Evolutionary conservation across 2,329 filamentous ascomycete genomes (phyloP).

Genomic region (Hymenoscyphus occultus): DNA sequence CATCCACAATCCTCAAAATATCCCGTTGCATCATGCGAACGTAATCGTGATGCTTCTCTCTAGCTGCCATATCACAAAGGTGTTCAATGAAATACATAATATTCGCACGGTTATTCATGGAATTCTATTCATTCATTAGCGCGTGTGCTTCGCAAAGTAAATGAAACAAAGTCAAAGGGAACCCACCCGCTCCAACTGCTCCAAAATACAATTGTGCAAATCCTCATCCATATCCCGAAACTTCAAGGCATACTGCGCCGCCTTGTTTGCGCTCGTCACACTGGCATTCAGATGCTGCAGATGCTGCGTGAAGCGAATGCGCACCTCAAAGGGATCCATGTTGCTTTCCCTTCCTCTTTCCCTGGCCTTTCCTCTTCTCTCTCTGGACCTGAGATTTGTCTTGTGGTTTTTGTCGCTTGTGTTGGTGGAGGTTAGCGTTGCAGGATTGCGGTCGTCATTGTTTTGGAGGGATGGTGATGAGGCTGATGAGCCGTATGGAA

Average conservation of each 20-base stretch:
- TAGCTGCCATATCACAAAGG: slow-evolving; percentile 64
- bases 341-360: slow-evolving; percentile 10
- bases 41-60: slow-evolving; percentile 75
- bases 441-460: not conserved
- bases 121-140: slow-evolving; percentile 54
- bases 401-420: not conserved
- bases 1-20: slow-evolving; percentile 86
- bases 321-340: slow-evolving; percentile 87
- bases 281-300: slow-evolving; percentile 90
- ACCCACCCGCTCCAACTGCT: slow-evolving; percentile 81
- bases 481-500: not conserved
- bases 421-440: not conserved
- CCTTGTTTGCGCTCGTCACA: slow-evolving; percentile 84
- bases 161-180: not conserved
- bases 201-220: slow-evolving; percentile 92
- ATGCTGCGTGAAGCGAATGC: slow-evolving; percentile 91
- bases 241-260: slow-evolving; percentile 90
- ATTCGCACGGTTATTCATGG: slow-evolving; percentile 95
- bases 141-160: not conserved
- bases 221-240: slow-evolving; percentile 96
- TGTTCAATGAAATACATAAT: slow-evolving; percentile 99
- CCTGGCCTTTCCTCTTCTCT: slow-evolving; percentile 7
- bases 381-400: slow-evolving; percentile 11
- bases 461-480: not conserved
- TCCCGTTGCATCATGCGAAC: slow-evolving; percentile 94